phyloP scores from a whole-genome alignment of 768 basidiomycete species.

The Leucocoprinus leucothites region DNA sequence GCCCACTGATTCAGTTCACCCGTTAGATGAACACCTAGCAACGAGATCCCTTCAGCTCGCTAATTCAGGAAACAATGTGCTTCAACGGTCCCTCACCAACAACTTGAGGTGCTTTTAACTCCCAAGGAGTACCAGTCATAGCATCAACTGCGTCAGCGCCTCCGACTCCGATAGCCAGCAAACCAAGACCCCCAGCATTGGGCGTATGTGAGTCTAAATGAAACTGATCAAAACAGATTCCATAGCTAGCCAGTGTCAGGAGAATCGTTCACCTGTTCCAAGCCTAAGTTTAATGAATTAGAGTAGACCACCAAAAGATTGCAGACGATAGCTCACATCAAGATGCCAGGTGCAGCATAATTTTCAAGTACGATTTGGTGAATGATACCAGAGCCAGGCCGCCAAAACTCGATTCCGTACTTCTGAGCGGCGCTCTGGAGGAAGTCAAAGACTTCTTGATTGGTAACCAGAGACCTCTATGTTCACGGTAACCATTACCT shows the following conservation, averaged over 20 bases:
- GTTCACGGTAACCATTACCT: not conserved
- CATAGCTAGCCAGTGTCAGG: not conserved
- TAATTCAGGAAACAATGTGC: not conserved
- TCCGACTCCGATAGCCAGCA: slow-evolving; percentile 98
- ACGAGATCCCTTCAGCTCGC: not conserved
- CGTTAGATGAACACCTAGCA: slow-evolving; percentile 78
- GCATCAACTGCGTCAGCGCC: slow-evolving; percentile 98
- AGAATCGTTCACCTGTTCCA: slow-evolving; percentile 59
- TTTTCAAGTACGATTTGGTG: slow-evolving; percentile 99
- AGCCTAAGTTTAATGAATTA: slow-evolving; percentile 43
- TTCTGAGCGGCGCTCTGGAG: slow-evolving; percentile 87
- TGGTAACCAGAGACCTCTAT: slow-evolving; percentile 80
- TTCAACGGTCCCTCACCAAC: slow-evolving; percentile 48
- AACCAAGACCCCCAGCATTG: slow-evolving; percentile 94
- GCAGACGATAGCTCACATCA: slow-evolving; percentile 57
- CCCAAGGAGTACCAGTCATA: slow-evolving; percentile 98
- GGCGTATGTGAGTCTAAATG: slow-evolving; percentile 90
- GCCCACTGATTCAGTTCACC: slow-evolving; percentile 89
- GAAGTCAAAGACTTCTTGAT: slow-evolving; percentile 98
- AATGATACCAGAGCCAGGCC: slow-evolving; percentile 93
- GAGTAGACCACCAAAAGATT: not conserved
- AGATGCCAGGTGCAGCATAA: slow-evolving; percentile 92
- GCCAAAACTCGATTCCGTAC: slow-evolving; percentile 98
- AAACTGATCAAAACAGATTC: slow-evolving; percentile 1
- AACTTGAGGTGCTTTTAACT: slow-evolving; percentile 86